Conservation (phyloP, 495 filamentous ascomycete genomes). For the Podospora fimiseda region DNA sequence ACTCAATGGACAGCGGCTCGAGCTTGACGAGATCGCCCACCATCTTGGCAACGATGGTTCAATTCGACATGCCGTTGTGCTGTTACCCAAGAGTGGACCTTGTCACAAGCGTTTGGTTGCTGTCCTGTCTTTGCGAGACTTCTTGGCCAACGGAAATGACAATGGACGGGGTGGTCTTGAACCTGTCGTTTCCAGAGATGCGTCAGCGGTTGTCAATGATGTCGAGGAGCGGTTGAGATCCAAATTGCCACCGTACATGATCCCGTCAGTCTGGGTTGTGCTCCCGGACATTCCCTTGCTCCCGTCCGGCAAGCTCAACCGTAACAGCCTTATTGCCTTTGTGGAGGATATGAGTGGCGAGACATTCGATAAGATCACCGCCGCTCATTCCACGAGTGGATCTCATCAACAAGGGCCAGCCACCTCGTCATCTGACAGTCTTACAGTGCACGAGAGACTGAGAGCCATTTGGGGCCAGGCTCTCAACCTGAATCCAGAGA, state of each 20-base stretch:
- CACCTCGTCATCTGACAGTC: not conserved
- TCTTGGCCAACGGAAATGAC: not conserved
- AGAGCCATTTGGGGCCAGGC: constrained; percentile 45
- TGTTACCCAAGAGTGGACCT: constrained; percentile 13
- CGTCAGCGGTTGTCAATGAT: constrained; percentile 12
- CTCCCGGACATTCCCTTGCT: constrained; percentile 44
- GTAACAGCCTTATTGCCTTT: constrained; percentile 28
- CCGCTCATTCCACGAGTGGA: not conserved
- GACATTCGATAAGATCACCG: constrained; percentile 8
- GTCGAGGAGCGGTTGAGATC: constrained; percentile 21
- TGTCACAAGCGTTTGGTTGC: constrained; percentile 18
- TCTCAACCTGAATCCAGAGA: constrained; percentile 40
- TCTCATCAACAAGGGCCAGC: not conserved
- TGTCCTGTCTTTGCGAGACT: constrained; percentile 6
- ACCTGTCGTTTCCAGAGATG: constrained; percentile 5
- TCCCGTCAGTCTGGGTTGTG: constrained; percentile 51
- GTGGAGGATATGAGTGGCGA: constrained; percentile 13
- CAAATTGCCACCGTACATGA: constrained; percentile 45
- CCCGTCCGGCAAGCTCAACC: constrained; percentile 51
- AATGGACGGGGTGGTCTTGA: not conserved
- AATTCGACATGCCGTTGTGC: constrained; percentile 17
- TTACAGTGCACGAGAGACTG: constrained; percentile 11
- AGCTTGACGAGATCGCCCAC: constrained; percentile 48
- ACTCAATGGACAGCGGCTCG: constrained; percentile 33
- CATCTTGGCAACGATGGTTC: constrained; percentile 22